Evolutionary conservation across 805 yeast genomes (phyloP).

Genomic region (Scheffersomyces stipitis): DNA sequence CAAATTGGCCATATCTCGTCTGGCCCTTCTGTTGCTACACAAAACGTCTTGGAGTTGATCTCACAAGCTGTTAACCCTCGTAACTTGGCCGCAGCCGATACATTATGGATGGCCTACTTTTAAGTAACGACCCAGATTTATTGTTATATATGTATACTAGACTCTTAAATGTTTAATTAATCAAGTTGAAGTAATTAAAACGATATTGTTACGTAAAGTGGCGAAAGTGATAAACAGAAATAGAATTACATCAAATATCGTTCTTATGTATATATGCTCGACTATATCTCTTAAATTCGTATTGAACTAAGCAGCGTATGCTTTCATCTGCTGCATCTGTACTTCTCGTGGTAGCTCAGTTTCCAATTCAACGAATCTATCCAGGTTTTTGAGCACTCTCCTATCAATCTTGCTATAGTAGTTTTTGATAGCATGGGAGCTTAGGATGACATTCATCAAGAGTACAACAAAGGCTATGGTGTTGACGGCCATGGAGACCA

Average conservation of each 20-base stretch:
- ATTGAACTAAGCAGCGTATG: background rate
- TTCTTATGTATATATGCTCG: no score
- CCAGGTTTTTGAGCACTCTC: background rate
- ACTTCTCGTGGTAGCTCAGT: conserved; percentile 6
- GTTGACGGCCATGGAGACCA: conserved; percentile 8
- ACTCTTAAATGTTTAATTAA: no score
- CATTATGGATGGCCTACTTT: conserved; percentile 93
- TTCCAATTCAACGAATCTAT: conserved; percentile 1
- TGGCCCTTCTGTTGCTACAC: conserved; percentile 82
- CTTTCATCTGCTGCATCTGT: conserved; percentile 2
- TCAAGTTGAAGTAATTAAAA: no score
- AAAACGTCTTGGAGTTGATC: conserved; percentile 83
- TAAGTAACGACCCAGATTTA: no score
- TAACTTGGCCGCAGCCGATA: conserved; percentile 86
- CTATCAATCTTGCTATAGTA: background rate
- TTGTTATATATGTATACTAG: conserved; percentile 5
- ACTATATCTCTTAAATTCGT: no score
- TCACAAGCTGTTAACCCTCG: conserved; percentile 95
- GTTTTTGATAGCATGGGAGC: background rate
- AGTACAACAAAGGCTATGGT: background rate
- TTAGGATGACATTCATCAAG: background rate
- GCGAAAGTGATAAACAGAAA: no score
- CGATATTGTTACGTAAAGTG: no score
- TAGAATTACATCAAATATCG: no score
- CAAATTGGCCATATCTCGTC: conserved; percentile 59